These are phyloP conservation scores for Neurospora crassa DNA, from an alignment of 2,329 filamentous ascomycete species.

Conservation along the genomic window DNA sequence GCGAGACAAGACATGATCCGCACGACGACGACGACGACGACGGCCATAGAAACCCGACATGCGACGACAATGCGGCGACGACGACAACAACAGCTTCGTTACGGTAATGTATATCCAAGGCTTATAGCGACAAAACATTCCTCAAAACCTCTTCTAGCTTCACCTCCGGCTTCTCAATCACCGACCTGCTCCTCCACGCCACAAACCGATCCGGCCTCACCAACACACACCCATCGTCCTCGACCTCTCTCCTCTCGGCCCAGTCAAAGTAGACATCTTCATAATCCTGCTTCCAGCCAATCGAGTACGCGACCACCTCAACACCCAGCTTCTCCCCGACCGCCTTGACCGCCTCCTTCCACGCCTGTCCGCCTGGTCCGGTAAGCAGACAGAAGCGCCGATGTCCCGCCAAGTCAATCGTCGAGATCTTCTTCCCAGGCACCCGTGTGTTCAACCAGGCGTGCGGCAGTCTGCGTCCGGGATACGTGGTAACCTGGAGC, in stretches of 20 bases:
- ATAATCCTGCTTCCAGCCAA: conserved; percentile 50
- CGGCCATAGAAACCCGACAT: not conserved
- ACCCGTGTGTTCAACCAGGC: conserved; percentile 47
- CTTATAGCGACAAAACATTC: conserved; percentile 11
- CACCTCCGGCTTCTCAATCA: conserved; percentile 11
- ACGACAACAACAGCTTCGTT: not conserved
- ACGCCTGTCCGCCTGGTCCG: conserved; percentile 45
- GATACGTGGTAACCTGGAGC: conserved; percentile 42
- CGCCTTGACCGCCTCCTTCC: conserved; percentile 38
- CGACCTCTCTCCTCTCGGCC: conserved; percentile 40
- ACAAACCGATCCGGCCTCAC: conserved; percentile 51
- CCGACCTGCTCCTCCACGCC: conserved; percentile 32
- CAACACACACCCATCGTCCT: conserved; percentile 48
- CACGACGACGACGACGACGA: not conserved
- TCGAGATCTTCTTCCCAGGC: conserved; percentile 39
- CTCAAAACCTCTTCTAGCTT: conserved; percentile 17
- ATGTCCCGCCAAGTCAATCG: conserved; percentile 50
- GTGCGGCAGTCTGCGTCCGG: conserved; percentile 51
- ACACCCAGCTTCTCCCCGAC: conserved; percentile 32
- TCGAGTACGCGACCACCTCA: conserved; percentile 36
- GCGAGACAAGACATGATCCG: not conserved
- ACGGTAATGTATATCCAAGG: not conserved
- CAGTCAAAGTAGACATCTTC: conserved; percentile 56
- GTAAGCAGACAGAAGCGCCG: conserved; percentile 41
- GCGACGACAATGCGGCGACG: not conserved